Base-by-base conservation (phyloP, 768 basidiomycete genomes). In the Russula emetica region DNA sequence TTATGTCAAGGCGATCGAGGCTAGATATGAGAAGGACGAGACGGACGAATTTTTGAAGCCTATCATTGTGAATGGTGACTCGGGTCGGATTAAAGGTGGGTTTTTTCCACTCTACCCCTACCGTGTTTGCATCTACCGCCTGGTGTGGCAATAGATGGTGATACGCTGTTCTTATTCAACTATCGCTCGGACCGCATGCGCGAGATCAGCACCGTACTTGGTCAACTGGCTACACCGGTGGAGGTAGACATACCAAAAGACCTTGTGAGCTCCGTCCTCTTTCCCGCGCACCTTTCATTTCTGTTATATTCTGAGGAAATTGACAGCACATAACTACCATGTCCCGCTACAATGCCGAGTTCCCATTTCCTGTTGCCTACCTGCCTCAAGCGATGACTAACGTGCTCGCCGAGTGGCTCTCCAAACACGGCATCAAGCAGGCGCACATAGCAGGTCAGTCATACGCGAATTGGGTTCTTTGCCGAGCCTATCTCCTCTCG, bases 1-100 rank as follows among this genome's bases (percentile, higher is more conserved):
- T 26, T 74, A 84, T 22, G 79, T 96, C 66, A 80, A 83, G 72
- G 83, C 80, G 1, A 84, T 87, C 69, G 82, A 88, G 72, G 80
- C 81, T 73, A 85, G 85, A 67, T 97, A 98, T 73, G 81, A 83
- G 70, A 87, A 89, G 69, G 88, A 93, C 67, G 81, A 92, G 45
- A 98, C 93, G 16, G 94, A 97, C 70, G 95, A 98, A 77, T 98
- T 98, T 77, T 77, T 98, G 74, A 94, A 96, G 77, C 94, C 94
- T 5, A 92, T 96, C 72, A 90, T 96, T 68, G 85, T 90, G 51
- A 86, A 92, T 58, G 88, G 89, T 0, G 84, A 84, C 18, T 83
- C 85, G 24, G 88, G 89, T 9, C 79, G 93, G 50, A 84, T 96
- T 71, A 88, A 94, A 75, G 88, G 91, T 88, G 69, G 54, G 79